These are phyloP conservation scores for Penicillium decumbens DNA, from an alignment of 2,329 filamentous ascomycete species.

Conservation along the genomic window DNA sequence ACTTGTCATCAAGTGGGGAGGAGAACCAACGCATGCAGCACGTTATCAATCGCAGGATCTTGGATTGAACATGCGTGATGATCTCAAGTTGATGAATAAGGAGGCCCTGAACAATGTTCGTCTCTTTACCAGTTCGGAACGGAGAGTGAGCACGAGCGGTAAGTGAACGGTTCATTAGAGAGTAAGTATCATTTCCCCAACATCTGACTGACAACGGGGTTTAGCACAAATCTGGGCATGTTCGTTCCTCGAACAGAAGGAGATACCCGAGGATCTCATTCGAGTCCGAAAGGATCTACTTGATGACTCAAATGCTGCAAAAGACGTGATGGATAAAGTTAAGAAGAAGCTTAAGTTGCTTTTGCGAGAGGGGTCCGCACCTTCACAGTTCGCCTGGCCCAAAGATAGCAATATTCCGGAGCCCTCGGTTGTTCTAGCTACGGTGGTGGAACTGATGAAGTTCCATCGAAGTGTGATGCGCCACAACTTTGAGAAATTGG, in stretches of 20 bases:
- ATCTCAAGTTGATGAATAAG: slow-evolving; percentile 85
- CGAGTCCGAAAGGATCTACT: slow-evolving; percentile 88
- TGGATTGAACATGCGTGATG: slow-evolving; percentile 91
- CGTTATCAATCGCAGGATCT: slow-evolving; percentile 94
- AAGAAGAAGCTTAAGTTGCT: slow-evolving; percentile 98
- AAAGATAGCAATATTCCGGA: slow-evolving; percentile 77
- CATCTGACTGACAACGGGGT: slow-evolving; percentile 8
- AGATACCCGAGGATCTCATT: slow-evolving; percentile 80
- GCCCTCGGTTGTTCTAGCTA: slow-evolving; percentile 84
- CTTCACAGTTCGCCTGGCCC: slow-evolving; percentile 97
- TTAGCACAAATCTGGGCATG: slow-evolving; percentile 87
- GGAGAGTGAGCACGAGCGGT: slow-evolving; percentile 83
- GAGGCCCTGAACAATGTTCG: slow-evolving; percentile 88
- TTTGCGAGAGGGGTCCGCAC: slow-evolving; percentile 85
- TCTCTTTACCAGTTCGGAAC: slow-evolving; percentile 92
- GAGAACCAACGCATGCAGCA: slow-evolving; percentile 94
- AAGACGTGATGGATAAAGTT: slow-evolving; percentile 99
- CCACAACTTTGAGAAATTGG: slow-evolving; percentile 80
- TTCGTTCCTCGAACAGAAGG: slow-evolving; percentile 81
- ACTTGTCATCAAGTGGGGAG: slow-evolving; percentile 98
- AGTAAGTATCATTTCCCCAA: background rate
- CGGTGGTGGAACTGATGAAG: slow-evolving; percentile 94
- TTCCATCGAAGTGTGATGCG: slow-evolving; percentile 95
- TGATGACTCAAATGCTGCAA: slow-evolving; percentile 96
- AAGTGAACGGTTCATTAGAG: slow-evolving; percentile 21